These are phyloP conservation scores for Chlamydomonas urium DNA, from an alignment of 139 green algal species.

Conservation along the genomic window DNA sequence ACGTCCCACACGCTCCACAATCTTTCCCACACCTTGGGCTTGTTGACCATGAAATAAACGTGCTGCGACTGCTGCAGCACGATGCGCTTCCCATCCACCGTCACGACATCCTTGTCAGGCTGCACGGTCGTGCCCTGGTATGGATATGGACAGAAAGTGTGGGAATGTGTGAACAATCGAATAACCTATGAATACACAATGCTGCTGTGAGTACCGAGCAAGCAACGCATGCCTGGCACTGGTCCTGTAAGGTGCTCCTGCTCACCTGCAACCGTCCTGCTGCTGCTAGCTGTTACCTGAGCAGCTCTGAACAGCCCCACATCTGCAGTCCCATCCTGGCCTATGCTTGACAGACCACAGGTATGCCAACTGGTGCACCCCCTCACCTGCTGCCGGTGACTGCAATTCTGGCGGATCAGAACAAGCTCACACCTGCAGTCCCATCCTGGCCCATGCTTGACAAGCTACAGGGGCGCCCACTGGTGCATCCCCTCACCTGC, in stretches of 20 bases:
- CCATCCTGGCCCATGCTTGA: neutral
- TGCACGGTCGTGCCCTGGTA: conserved; percentile 26
- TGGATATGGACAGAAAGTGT: neutral
- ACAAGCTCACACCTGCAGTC: neutral
- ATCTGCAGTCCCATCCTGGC: neutral
- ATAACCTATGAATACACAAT: too few relatives aligned
- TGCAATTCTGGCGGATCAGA: neutral
- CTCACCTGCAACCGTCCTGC: too few relatives aligned
- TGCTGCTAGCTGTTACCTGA: too few relatives aligned
- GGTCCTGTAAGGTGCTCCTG: too few relatives aligned
- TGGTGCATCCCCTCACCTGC: conserved; percentile 46
- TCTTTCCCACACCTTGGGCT: conserved; percentile 42
- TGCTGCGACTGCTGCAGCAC: neutral
- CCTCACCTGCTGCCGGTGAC: too few relatives aligned
- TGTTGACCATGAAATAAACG: conserved; percentile 79
- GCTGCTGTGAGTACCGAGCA: too few relatives aligned
- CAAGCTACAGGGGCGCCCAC: conserved; percentile 39
- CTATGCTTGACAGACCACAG: conserved; percentile 41
- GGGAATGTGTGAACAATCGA: neutral
- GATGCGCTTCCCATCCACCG: conserved; percentile 10
- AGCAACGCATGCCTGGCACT: too few relatives aligned
- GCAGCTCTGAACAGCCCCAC: neutral
- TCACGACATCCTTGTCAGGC: conserved; percentile 51
- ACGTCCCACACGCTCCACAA: too few relatives aligned
- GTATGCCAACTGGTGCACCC: conserved; percentile 33